These are phyloP conservation scores for peach (Prunus persica) DNA, from an alignment of 306 rosid genomes.

Conservation along the genomic window Prunus_persica_NCBIv2 NC_034009.1:8749501-8750000, in stretches of 20 bases:
- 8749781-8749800: conserved; percentile 28
- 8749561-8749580: conserved; percentile 94
- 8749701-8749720: conserved; percentile 60
- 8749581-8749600: conserved; percentile 86
- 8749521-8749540: conserved; percentile 99
- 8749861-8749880: conserved; percentile 99
- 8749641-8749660: conserved; percentile 85
- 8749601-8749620: conserved; percentile 97
- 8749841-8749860: conserved; percentile 91
- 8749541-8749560: conserved; percentile 98
- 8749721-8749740: conserved; percentile 24
- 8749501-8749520: conserved; percentile 89
- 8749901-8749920: conserved; percentile 98
- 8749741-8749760: conserved; percentile 22
- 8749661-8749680: conserved; percentile 94
- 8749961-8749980: conserved; percentile 76
- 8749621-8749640: conserved; percentile 92
- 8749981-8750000: conserved; percentile 65
- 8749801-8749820: conserved; percentile 28
- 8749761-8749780: conserved; percentile 16
- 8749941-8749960: conserved; percentile 96
- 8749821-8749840: conserved; percentile 81
- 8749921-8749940: conserved; percentile 98
- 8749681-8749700: conserved; percentile 99
- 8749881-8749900: conserved; percentile 92